Evolutionary conservation across 148 eudicot genomes (phyloP).

Genomic region (Rhododendron ovatum): DNA sequence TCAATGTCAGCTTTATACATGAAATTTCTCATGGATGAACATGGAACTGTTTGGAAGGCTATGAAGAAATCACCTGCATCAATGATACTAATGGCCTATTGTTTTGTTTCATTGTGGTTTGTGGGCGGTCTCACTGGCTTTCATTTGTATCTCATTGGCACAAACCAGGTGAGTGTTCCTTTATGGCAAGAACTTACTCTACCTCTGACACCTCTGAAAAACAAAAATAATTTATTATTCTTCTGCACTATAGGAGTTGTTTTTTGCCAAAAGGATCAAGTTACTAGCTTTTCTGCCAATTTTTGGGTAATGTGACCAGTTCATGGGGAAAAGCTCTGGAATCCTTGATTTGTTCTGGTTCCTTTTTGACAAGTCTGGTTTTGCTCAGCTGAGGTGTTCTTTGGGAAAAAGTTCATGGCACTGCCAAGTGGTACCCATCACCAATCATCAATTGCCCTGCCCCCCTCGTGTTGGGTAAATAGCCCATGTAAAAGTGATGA

Average conservation of each 20-base stretch:
- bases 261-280: neutral
- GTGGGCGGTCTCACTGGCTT: conserved; percentile 77
- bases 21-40: conserved; percentile 48
- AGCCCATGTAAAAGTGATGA: neutral
- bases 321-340: neutral
- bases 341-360: neutral
- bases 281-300: neutral
- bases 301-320: neutral
- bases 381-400: neutral
- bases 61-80: conserved; percentile 63
- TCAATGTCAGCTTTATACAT: conserved; percentile 54
- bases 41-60: conserved; percentile 57
- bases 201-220: neutral
- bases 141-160: conserved; percentile 57
- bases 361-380: neutral
- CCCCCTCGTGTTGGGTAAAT: neutral
- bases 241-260: neutral
- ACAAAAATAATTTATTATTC: neutral
- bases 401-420: neutral
- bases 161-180: conserved; percentile 49
- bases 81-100: conserved; percentile 49
- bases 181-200: neutral
- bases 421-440: neutral
- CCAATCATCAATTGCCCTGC: neutral
- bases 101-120: conserved; percentile 62